Percentiles rank a stretch among this genome's conserved stretches.
phyloP scores from a whole-genome alignment of 345 rosid genomes.

The Combretum micranthum region DNA sequence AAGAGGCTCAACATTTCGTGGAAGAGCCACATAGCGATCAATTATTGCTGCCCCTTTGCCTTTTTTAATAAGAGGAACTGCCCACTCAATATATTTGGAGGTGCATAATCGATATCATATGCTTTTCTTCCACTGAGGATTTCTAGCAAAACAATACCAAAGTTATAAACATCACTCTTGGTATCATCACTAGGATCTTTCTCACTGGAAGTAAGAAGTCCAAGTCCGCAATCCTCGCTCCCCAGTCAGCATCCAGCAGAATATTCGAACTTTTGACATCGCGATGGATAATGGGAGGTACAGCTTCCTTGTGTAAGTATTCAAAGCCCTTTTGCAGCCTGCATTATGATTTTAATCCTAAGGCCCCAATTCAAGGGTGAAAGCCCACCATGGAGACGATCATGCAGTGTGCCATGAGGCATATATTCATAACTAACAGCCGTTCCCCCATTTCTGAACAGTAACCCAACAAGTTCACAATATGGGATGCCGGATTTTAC shows the following conservation, averaged over 20 bases:
- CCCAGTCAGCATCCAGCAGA: constrained; percentile 82
- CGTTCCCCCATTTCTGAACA: constrained; percentile 87
- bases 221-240: constrained; percentile 79
- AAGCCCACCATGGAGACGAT: constrained; percentile 70
- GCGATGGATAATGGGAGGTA: constrained; percentile 56
- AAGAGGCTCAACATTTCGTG: constrained; percentile 78
- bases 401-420: constrained; percentile 88
- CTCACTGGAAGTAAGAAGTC: constrained; percentile 49
- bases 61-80: constrained; percentile 53
- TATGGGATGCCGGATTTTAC: constrained; percentile 64
- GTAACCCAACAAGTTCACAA: constrained; percentile 82
- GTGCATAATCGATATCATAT: constrained; percentile 52
- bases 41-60: constrained; percentile 62
- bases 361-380: constrained; percentile 70
- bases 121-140: constrained; percentile 83
- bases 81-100: constrained; percentile 68
- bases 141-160: constrained; percentile 73
- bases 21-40: constrained; percentile 53
- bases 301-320: constrained; percentile 71
- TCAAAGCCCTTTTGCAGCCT: constrained; percentile 75
- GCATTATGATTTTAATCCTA: constrained; percentile 59
- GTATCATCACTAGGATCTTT: constrained; percentile 41
- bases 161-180: constrained; percentile 55
- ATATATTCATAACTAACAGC: constrained; percentile 83
- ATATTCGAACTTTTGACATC: constrained; percentile 72